Evolutionary conservation across 2,329 filamentous ascomycete genomes (phyloP).

Genomic region (Trichocomaceae sp.): DNA sequence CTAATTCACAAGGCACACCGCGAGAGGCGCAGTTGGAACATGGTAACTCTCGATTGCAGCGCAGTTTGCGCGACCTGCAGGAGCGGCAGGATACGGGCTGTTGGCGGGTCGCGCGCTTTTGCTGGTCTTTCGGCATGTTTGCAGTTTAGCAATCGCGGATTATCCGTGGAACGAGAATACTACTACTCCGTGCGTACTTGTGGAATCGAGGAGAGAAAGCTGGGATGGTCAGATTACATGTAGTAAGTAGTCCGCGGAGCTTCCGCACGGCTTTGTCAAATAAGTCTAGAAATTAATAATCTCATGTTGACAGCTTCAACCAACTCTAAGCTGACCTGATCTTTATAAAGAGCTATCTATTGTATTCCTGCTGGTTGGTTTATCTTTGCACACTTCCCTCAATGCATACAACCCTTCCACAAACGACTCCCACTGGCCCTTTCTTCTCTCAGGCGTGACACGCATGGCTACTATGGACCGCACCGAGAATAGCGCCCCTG

Average conservation of each 20-base stretch:
- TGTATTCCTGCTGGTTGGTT: neutral
- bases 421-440: neutral
- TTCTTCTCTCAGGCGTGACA: neutral
- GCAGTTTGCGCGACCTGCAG: constrained; percentile 4
- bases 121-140: neutral
- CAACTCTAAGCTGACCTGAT: too few relatives aligned
- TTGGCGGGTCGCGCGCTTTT: neutral
- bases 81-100: neutral
- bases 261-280: neutral
- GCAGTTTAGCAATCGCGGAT: neutral
- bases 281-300: neutral
- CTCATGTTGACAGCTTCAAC: neutral
- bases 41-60: neutral
- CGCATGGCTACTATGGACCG: neutral
- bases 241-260: neutral
- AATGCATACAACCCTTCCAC: neutral
- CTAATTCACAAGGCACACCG: neutral
- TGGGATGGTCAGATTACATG: neutral
- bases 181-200: too few relatives aligned
- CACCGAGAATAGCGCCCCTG: neutral
- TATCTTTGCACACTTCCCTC: neutral
- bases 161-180: neutral
- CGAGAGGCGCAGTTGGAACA: constrained; percentile 1
- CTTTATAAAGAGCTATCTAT: neutral
- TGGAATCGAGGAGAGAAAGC: neutral